Evolutionary conservation across 495 filamentous ascomycete genomes (phyloP).

Genomic region (Lepidopterella palustris): DNA sequence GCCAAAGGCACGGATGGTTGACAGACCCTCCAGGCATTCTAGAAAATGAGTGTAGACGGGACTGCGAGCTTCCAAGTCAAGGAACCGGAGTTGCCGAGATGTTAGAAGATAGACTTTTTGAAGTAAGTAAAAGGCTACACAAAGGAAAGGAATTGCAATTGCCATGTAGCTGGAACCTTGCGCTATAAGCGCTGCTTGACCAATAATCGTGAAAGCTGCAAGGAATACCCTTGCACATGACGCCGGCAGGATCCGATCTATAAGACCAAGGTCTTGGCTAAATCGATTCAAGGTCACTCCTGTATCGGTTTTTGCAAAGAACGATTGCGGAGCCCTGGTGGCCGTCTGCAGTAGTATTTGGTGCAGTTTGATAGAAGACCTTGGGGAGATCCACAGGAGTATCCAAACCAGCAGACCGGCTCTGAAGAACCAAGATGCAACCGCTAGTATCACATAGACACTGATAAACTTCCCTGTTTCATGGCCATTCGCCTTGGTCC

Average conservation of each 20-base stretch:
- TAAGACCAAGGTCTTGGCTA: constrained; percentile 42
- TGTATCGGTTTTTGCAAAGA: constrained; percentile 40
- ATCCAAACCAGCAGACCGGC: constrained; percentile 35
- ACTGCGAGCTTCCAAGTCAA: constrained; percentile 32
- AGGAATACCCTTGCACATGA: background rate
- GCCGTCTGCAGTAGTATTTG: constrained; percentile 43
- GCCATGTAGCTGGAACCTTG: constrained; percentile 45
- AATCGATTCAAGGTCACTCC: constrained; percentile 43
- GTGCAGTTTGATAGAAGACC: constrained; percentile 47
- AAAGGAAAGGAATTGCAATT: constrained; percentile 45
- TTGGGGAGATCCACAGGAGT: constrained; percentile 50
- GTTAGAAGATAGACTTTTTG: constrained; percentile 34
- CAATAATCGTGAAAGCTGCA: background rate
- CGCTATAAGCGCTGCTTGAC: constrained; percentile 43
- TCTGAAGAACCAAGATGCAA: constrained; percentile 35
- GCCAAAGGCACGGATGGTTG: constrained; percentile 52
- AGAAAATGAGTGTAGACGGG: constrained; percentile 38
- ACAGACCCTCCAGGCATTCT: constrained; percentile 39
- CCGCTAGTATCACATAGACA: constrained; percentile 49
- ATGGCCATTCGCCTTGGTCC: constrained; percentile 1
- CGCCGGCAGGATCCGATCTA: constrained; percentile 40
- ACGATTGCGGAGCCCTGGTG: constrained; percentile 28
- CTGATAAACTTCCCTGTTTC: constrained; percentile 42
- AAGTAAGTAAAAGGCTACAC: constrained; percentile 27
- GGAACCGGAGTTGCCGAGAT: constrained; percentile 32